Base-by-base conservation (phyloP, 768 basidiomycete genomes). In the Mycena epipterygia region DNA sequence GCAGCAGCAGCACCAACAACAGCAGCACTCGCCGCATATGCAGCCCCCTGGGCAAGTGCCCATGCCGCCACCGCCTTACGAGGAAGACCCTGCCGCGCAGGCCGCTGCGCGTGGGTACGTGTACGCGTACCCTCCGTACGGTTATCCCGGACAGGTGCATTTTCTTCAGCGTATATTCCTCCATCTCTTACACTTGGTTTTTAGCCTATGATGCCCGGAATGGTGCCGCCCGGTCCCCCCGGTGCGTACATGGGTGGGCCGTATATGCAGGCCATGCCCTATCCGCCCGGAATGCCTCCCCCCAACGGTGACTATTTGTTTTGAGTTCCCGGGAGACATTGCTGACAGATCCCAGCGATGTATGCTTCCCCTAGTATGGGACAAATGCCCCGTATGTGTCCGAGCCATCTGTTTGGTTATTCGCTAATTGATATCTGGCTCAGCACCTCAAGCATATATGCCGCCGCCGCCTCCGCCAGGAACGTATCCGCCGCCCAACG, bases 201-300 rank as follows among this genome's bases (percentile, higher is more conserved):
- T 58, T 59, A 56, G 51, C 77, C 93, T 89, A 93, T 88, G 64
- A 94, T 95, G 89, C 91, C 90, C 62, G 93, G 93, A 56, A 94
- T 95, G 91, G 86, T 87, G 12, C 93, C 94, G 32, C 92, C 91
- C 57, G 88, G 86, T 32, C 93, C 93, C 25, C 94, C 93, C 64
- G 92, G 91, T 37, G 86, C 89, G 57, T 95, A 93, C 79, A 93
- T 95, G 82, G 91, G 90, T 67, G 86, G 86, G 23, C 94, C 91
- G 3, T 95, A 91, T 76, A 94, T 95, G 91, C 93, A 91, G 78
- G 93, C 87, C 49, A 95, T 96, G 90, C 91, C 88, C 19, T 95
- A 95, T 80, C 93, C 93, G 35, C 92, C 91, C 29, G 84, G 83
- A 69, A 94, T 95, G 88, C 93, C 89, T 25, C 93, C 90, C 68